Percentiles rank a stretch among this genome's conserved stretches.
phyloP scores from a whole-genome alignment of 2,329 filamentous ascomycete genomes.

The Diaporthe sp. region DNA sequence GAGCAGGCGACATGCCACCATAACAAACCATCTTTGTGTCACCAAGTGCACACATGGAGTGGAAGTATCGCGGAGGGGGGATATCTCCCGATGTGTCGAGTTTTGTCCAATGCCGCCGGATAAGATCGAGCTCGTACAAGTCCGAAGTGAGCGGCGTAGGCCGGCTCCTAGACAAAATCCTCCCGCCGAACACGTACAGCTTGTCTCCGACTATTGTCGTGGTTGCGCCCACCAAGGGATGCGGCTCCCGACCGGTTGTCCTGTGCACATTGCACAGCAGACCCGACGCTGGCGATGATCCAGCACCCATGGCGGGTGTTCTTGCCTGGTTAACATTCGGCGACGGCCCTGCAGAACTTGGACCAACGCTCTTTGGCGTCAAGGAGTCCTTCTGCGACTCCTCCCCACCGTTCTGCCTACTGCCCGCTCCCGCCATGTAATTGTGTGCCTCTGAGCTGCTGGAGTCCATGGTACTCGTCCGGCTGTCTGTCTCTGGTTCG shows the following conservation, averaged over 20 bases:
- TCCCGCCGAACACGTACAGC: slow-evolving; percentile 95
- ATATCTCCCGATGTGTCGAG: slow-evolving; percentile 87
- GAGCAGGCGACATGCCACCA: slow-evolving; percentile 93
- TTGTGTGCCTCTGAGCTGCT: slow-evolving; percentile 46
- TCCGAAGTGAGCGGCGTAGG: slow-evolving; percentile 88
- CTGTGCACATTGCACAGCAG: slow-evolving; percentile 81
- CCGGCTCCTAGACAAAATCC: slow-evolving; percentile 85
- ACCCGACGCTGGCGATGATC: slow-evolving; percentile 59
- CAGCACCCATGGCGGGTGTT: slow-evolving; percentile 52
- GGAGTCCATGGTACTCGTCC: slow-evolving; percentile 66
- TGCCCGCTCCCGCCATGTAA: slow-evolving; percentile 53
- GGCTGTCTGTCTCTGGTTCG: slow-evolving; percentile 54
- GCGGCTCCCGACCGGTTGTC: slow-evolving; percentile 92
- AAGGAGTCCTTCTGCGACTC: slow-evolving; percentile 61
- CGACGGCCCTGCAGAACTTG: slow-evolving; percentile 69
- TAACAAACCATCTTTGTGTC: slow-evolving; percentile 98
- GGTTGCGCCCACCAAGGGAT: slow-evolving; percentile 92
- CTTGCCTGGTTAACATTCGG: slow-evolving; percentile 62
- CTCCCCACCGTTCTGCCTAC: slow-evolving; percentile 61
- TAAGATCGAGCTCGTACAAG: slow-evolving; percentile 92
- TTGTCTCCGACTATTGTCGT: slow-evolving; percentile 97
- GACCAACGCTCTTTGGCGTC: slow-evolving; percentile 67
- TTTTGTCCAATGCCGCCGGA: slow-evolving; percentile 93
- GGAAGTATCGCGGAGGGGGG: slow-evolving; percentile 94
- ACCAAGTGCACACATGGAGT: slow-evolving; percentile 93